phyloP scores from a whole-genome alignment of 352 stramenopile genomes.

The Thalassiosira mediterranea region DNA sequence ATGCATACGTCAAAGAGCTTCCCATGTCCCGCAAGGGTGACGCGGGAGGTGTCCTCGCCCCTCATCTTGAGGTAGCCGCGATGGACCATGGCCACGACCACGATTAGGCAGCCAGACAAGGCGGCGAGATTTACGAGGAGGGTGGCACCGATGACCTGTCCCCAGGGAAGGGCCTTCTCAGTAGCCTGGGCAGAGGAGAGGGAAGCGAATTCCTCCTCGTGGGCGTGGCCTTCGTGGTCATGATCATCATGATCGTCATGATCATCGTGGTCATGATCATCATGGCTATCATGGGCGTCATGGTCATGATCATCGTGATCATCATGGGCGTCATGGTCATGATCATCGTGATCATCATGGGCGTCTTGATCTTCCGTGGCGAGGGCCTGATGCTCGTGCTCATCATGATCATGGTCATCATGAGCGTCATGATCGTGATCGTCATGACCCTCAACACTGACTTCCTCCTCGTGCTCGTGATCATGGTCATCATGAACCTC shows the following conservation, averaged over 20 bases:
- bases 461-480: conserved; percentile 11
- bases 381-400: neutral
- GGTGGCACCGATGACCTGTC: conserved; percentile 44
- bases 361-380: neutral
- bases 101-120: conserved; percentile 41
- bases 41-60: neutral
- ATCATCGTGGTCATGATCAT: conserved; percentile 25
- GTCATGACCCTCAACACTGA: too few species aligned
- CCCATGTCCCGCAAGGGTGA: conserved; percentile 1
- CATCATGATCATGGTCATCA: too few species aligned
- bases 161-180: conserved; percentile 42
- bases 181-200: neutral
- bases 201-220: conserved; percentile 20
- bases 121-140: conserved; percentile 75
- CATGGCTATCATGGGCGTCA: too few species aligned
- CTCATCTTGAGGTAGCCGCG: conserved; percentile 59
- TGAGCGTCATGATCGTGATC: too few species aligned
- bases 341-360: too few species aligned
- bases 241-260: conserved; percentile 24
- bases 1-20: conserved; percentile 32
- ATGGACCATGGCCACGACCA: conserved; percentile 51
- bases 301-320: too few species aligned
- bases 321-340: too few species aligned
- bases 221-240: conserved; percentile 5
- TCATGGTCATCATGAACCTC: conserved; percentile 16